A percentile compares a stretch with the other conserved stretches of the same genome.
Evolutionary conservation across 768 basidiomycete genomes (phyloP).

Genomic region (Hericium rajendrae): DNA sequence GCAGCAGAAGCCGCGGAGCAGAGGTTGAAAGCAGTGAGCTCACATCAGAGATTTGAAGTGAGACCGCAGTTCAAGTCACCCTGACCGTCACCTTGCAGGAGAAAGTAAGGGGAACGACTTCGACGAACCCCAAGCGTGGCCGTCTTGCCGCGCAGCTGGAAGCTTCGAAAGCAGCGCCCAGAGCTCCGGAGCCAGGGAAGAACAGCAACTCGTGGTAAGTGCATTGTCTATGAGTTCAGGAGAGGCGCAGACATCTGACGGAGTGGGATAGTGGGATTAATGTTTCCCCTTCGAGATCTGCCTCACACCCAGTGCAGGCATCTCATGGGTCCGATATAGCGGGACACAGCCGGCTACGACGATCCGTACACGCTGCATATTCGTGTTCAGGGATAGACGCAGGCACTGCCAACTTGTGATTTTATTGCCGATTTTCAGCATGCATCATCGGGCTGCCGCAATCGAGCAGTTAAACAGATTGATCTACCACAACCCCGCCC

Average conservation of each 20-base stretch:
- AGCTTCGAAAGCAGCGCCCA: conserved; percentile 21
- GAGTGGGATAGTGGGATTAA: not conserved
- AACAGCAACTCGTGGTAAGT: conserved; percentile 35
- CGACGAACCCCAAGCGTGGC: conserved; percentile 34
- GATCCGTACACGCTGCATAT: not conserved
- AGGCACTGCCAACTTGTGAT: not conserved
- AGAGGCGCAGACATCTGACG: no score
- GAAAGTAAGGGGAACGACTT: conserved; percentile 31
- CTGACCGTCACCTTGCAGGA: conserved; percentile 19
- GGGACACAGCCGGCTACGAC: not conserved
- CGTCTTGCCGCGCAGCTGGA: conserved; percentile 31
- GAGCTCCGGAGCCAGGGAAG: conserved; percentile 27
- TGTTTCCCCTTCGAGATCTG: not conserved
- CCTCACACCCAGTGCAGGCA: not conserved
- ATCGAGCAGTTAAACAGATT: no score
- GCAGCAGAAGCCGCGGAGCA: conserved; percentile 28
- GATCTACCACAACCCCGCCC: no score
- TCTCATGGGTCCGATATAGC: not conserved
- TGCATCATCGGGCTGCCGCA: no score
- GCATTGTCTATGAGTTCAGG: conserved; percentile 12
- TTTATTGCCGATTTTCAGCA: not conserved
- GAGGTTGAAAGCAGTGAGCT: conserved; percentile 24
- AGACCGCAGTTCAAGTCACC: conserved; percentile 4
- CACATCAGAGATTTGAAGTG: not conserved
- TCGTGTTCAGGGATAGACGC: not conserved